Base-by-base conservation (phyloP, 2,329 filamentous ascomycete genomes). In the Chaetomiaceae sp. region DNA sequence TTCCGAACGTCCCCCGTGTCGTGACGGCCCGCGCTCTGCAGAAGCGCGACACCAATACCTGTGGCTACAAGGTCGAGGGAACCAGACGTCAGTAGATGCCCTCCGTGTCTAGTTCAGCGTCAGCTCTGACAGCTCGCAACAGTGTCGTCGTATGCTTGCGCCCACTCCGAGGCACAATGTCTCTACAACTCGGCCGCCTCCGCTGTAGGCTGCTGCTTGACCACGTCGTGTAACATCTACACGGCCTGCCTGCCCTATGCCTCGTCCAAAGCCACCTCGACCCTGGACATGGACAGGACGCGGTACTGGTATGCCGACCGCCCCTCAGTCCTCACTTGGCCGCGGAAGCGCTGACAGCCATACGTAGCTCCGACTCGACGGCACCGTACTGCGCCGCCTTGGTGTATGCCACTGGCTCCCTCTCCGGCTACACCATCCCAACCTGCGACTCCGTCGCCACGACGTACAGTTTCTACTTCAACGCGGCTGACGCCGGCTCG, bases 161-260 rank as follows among this genome's bases (percentile, higher is more conserved):
- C 20, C 7, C 1, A 29, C 36, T 8, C 29, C 3, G 37, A 27
- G 0, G 54, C 57, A 15, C 31, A 53, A 14, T 60, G 58, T 27
- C 45, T 56, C 12, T 51, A 34, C 39, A 58, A 60, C 48, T 33
- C 40, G 3, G 38, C 12, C 0, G 47, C 51, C 23, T 51, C 47
- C 6, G 58, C 58, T 6, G 52, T 60, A 3, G 58, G 58, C 27
- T 60, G 55, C 58, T 60, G 58, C 40, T 44, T 51, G 39, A 43
- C 47, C 9, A 49, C 45, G 2, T 17, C 15, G 2, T 60, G 58
- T 43, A 45, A 51, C 12, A 56, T 60, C 43, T 58, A 45, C 29
- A 56, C 55, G 6, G 55, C 55, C 38, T 60, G 58, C 19, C 11
- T 60, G 23, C 47, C 47, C 9, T 58, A 53, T 25, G 15, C 36